A percentile compares a stretch with the other conserved stretches of the same genome.
These are phyloP conservation scores for Adansonia digitata DNA, from an alignment of 345 rosid genomes.

Conservation along the genomic window DNA sequence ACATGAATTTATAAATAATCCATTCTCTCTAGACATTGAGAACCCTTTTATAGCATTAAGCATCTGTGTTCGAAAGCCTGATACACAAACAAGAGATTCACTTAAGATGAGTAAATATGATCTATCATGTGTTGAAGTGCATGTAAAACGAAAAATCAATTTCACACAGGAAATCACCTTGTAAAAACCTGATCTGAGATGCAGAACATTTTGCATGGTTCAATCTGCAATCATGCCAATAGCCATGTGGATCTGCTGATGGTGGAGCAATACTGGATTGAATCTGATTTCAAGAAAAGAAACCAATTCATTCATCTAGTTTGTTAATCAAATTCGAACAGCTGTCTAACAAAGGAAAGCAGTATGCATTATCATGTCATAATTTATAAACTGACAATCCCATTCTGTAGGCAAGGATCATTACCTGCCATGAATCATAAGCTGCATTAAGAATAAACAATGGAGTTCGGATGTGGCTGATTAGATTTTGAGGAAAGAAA, in stretches of 20 bases:
- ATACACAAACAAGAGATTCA: constrained; percentile 6
- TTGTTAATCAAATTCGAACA: neutral
- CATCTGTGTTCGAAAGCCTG: constrained; percentile 89
- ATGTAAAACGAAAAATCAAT: neutral
- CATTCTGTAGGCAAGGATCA: constrained; percentile 3
- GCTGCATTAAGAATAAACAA: constrained; percentile 85
- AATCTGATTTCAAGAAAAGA: constrained; percentile 43
- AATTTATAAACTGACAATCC: neutral
- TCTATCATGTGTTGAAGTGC: neutral
- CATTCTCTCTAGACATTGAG: constrained; percentile 63
- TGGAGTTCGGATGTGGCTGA: constrained; percentile 66
- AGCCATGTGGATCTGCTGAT: constrained; percentile 82
- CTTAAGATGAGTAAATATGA: neutral
- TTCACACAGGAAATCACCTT: constrained; percentile 43
- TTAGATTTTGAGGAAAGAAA: constrained; percentile 95
- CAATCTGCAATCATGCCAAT: constrained; percentile 76
- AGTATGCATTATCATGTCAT: neutral
- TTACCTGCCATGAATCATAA: constrained; percentile 99
- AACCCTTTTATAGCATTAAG: constrained; percentile 55
- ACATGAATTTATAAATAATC: constrained; percentile 86
- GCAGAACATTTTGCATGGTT: constrained; percentile 67
- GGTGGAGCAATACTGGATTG: constrained; percentile 91
- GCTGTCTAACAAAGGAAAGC: neutral
- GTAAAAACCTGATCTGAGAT: constrained; percentile 63
- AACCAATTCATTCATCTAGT: constrained; percentile 18